These are phyloP conservation scores for Cutaneotrichosporon spelunceum DNA, from an alignment of 1,284 basidiomycete species.

Conservation along the genomic window DNA sequence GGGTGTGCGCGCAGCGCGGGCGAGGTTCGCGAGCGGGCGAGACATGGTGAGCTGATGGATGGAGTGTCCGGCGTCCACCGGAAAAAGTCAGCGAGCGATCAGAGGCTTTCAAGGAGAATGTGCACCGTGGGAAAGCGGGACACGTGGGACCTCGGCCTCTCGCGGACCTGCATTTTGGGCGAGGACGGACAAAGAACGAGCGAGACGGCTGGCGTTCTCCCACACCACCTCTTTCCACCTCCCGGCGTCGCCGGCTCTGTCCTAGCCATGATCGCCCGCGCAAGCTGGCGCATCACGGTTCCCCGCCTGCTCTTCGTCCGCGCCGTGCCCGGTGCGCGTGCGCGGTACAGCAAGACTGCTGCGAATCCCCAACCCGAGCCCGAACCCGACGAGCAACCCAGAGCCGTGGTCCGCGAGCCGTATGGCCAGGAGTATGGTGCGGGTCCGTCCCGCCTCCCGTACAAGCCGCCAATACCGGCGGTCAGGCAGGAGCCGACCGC, in stretches of 20 bases:
- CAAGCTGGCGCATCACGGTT: constrained; percentile 14
- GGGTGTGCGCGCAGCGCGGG: constrained; percentile 6
- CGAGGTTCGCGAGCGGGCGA: constrained; percentile 12
- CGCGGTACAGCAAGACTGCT: constrained; percentile 5
- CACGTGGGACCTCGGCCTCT: constrained; percentile 1
- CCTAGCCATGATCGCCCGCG: constrained; percentile 14
- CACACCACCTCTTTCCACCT: not conserved
- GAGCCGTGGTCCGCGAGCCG: constrained; percentile 16
- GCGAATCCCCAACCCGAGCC: not conserved
- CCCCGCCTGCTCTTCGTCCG: constrained; percentile 1
- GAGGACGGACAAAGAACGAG: not conserved
- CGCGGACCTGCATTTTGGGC: no score
- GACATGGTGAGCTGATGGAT: constrained; percentile 10
- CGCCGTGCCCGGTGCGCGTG: not conserved
- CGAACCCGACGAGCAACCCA: not conserved
- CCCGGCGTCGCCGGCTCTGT: no score
- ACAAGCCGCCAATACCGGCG: constrained; percentile 19
- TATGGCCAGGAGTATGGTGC: constrained; percentile 41
- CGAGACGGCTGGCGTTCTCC: no score
- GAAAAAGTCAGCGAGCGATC: constrained; percentile 19
- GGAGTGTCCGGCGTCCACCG: not conserved
- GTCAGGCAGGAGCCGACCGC: not conserved
- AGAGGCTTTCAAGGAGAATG: not conserved
- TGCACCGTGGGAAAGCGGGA: constrained; percentile 12
- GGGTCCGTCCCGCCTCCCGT: constrained; percentile 40